Evolutionary conservation across 116 monocot species (phyloP).

Genomic region (Cymodocea nodosa): DNA sequence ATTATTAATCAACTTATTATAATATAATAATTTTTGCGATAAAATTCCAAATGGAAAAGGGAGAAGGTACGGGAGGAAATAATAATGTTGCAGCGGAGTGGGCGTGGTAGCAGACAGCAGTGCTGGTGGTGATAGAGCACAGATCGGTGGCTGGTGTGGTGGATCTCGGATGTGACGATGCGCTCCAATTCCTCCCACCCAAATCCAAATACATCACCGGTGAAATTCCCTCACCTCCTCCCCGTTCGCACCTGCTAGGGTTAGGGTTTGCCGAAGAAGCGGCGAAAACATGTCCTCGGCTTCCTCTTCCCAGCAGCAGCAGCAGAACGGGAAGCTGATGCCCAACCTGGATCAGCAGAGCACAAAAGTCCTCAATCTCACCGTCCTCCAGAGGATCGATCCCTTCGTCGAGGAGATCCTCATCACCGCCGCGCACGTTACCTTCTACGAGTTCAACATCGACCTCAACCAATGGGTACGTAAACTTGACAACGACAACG

Average conservation of each 20-base stretch:
- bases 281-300: not conserved
- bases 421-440: conserved; percentile 63
- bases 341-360: conserved; percentile 11
- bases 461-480: conserved; percentile 63
- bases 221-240: not conserved
- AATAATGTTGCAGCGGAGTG: no score
- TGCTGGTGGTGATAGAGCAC: not conserved
- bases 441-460: conserved; percentile 75
- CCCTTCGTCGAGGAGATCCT: conserved; percentile 75
- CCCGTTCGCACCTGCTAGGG: not conserved
- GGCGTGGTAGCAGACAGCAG: no score
- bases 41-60: no score
- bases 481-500: not conserved
- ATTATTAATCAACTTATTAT: no score
- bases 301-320: not conserved
- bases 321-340: not conserved
- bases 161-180: no score
- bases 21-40: no score
- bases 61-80: no score
- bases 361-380: conserved; percentile 63
- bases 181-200: not conserved
- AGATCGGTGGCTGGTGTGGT: no score
- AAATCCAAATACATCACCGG: not conserved
- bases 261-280: no score
- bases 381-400: conserved; percentile 68